These are phyloP conservation scores for Paraphysoderma sedebokerense DNA, from an alignment of 371 early-diverging fungal genomes.

Conservation along the genomic window DNA sequence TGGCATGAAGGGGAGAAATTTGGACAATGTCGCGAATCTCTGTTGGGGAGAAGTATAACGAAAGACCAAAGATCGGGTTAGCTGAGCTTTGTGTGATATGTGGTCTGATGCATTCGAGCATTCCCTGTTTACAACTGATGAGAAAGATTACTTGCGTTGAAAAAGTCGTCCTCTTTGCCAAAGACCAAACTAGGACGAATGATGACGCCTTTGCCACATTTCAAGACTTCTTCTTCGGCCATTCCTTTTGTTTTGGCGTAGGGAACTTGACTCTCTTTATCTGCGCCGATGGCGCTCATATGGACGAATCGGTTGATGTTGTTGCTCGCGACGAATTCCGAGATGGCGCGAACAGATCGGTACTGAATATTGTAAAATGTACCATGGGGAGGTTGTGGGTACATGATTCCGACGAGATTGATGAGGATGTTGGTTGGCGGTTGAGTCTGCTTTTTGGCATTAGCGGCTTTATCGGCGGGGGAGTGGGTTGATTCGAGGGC, in stretches of 20 bases:
- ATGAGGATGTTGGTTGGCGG: conserved; percentile 6
- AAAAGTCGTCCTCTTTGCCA: conserved; percentile 16
- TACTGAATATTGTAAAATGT: conserved; percentile 13
- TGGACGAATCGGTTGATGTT: conserved; percentile 10
- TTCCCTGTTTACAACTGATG: too few species aligned
- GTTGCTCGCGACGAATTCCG: conserved; percentile 9
- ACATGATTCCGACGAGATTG: conserved; percentile 15
- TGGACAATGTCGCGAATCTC: conserved; percentile 8
- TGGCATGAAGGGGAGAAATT: conserved; percentile 11
- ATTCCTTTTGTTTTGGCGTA: conserved; percentile 14
- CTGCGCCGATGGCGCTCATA: conserved; percentile 18
- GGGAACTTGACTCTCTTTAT: conserved; percentile 8
- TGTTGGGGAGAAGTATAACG: too few species aligned
- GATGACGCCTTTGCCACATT: conserved; percentile 8
- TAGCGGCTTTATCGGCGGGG: conserved; percentile 4
- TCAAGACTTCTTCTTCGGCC: conserved; percentile 3
- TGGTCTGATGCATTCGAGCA: too few species aligned
- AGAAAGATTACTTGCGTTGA: conserved; percentile 5
- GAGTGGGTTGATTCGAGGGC: conserved; percentile 6
- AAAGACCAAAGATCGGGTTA: too few species aligned
- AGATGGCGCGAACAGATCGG: conserved; percentile 6
- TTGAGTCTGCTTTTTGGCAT: conserved; percentile 3
- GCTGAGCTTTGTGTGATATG: too few species aligned
- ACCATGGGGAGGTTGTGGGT: conserved; percentile 8
- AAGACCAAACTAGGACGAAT: conserved; percentile 16